Percentiles rank a stretch among this genome's conserved stretches.
Conservation (phyloP, 192 early-diverging fungal species). For the Linnemannia exigua region DNA sequence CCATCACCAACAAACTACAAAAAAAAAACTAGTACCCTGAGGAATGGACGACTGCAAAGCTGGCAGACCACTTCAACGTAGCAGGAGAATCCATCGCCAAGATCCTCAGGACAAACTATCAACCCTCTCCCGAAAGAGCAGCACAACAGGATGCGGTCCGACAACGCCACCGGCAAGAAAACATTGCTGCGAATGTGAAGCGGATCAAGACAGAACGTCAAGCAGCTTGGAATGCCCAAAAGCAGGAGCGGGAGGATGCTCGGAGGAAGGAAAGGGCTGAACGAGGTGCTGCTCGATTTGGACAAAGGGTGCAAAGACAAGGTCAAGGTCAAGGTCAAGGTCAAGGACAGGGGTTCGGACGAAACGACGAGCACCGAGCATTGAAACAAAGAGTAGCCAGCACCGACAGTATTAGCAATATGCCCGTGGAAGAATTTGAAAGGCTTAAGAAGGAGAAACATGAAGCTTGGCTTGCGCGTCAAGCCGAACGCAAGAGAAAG, state of each 20-base stretch:
- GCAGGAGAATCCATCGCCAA: constrained; percentile 28
- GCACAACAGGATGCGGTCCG: constrained; percentile 35
- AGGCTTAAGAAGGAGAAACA: background rate
- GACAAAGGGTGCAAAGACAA: background rate
- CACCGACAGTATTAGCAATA: no score
- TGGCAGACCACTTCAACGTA: constrained; percentile 43
- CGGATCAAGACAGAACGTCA: constrained; percentile 9
- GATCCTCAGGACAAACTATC: constrained; percentile 31
- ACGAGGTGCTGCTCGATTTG: background rate
- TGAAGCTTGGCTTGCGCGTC: background rate
- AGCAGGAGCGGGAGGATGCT: background rate
- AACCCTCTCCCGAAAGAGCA: constrained; percentile 17
- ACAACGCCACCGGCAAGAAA: constrained; percentile 15
- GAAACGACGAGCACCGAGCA: no score
- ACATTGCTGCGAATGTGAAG: background rate
- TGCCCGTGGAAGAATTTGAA: background rate
- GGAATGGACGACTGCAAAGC: constrained; percentile 44
- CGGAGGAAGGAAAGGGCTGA: background rate
- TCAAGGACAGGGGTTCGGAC: background rate
- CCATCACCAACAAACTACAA: no score
- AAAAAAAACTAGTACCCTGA: constrained; percentile 39
- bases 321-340: background rate
- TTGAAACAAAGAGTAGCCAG: no score
- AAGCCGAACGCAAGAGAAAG: background rate
- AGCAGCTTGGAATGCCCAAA: constrained; percentile 3